Conservation (phyloP, 2,329 filamentous ascomycete species). For the Colletotrichum zoysiae region DNA sequence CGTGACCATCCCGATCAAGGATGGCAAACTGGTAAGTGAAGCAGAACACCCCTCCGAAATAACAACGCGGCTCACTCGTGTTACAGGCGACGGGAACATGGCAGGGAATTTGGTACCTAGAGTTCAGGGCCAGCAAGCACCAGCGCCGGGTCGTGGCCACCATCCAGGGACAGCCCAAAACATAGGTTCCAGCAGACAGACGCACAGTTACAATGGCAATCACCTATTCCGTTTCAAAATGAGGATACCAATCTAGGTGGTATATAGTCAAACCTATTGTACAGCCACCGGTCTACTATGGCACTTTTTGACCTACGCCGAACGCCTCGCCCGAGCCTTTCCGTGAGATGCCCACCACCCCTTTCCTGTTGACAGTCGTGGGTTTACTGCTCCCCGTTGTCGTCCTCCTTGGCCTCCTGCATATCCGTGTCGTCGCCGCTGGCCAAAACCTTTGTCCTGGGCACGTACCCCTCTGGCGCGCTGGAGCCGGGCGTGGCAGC, state of each 20-base stretch:
- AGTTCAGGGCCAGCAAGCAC: conserved; percentile 85
- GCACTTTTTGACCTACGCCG: conserved; percentile 41
- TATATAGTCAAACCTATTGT: conserved; percentile 35
- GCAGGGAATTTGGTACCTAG: conserved; percentile 95
- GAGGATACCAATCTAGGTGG: conserved; percentile 14
- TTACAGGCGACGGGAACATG: conserved; percentile 74
- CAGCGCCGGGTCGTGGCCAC: conserved; percentile 88
- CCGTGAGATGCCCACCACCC: conserved; percentile 15
- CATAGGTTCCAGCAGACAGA: conserved; percentile 45
- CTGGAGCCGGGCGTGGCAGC: conserved; percentile 83
- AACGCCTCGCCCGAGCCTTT: conserved; percentile 42
- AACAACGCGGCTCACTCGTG: background rate
- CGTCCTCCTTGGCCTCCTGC: conserved; percentile 62
- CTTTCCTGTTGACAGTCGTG: background rate
- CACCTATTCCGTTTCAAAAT: conserved; percentile 4
- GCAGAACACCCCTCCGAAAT: background rate
- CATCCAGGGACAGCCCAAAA: conserved; percentile 84
- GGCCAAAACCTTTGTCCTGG: conserved; percentile 75
- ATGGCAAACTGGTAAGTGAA: conserved; percentile 78
- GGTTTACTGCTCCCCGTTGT: conserved; percentile 52
- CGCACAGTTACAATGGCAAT: conserved; percentile 1
- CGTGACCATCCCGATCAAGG: conserved; percentile 89
- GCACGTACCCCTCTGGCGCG: conserved; percentile 68
- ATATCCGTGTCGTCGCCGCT: conserved; percentile 72
- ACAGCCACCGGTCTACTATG: conserved; percentile 33